These are phyloP conservation scores for Hypoxylon sp. DNA, from an alignment of 2,329 filamentous ascomycete species.

Conservation along the genomic window DNA sequence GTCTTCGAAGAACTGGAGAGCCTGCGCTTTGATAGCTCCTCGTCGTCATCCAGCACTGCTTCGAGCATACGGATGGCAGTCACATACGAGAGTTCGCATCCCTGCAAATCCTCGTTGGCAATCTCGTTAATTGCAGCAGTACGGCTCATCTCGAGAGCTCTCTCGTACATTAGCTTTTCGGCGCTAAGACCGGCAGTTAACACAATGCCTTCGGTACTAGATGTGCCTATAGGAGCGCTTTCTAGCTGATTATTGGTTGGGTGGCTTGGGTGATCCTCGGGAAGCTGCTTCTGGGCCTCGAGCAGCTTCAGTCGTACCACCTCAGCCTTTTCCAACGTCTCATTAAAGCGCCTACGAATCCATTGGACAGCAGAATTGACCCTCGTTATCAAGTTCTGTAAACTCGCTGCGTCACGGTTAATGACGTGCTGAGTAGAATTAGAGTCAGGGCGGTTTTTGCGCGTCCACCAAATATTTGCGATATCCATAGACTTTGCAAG, in stretches of 20 bases:
- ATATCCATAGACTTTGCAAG: slow-evolving; percentile 97
- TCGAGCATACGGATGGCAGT: slow-evolving; percentile 96
- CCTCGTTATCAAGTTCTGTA: slow-evolving; percentile 72
- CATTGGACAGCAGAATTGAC: slow-evolving; percentile 97
- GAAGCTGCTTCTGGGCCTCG: slow-evolving; percentile 87
- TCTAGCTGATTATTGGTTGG: slow-evolving; percentile 80
- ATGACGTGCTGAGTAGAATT: slow-evolving; percentile 60
- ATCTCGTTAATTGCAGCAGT: slow-evolving; percentile 96
- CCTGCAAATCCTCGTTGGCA: slow-evolving; percentile 86
- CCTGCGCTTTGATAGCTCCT: slow-evolving; percentile 63
- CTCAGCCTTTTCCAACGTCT: slow-evolving; percentile 96
- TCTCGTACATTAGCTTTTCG: slow-evolving; percentile 98
- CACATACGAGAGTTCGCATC: slow-evolving; percentile 92
- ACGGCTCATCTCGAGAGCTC: slow-evolving; percentile 95
- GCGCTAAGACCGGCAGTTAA: slow-evolving; percentile 92
- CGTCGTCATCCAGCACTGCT: slow-evolving; percentile 90
- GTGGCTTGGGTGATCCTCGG: slow-evolving; percentile 87
- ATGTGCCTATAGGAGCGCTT: slow-evolving; percentile 70
- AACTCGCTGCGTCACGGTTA: slow-evolving; percentile 59
- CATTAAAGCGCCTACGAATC: slow-evolving; percentile 94
- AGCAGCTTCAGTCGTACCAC: slow-evolving; percentile 90
- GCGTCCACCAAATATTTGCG: slow-evolving; percentile 91
- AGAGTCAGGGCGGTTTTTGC: slow-evolving; percentile 77
- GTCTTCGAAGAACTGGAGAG: slow-evolving; percentile 59
- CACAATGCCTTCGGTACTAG: slow-evolving; percentile 82